Conservation (phyloP, 768 basidiomycete genomes). For the Tulasnella sp. region DNA sequence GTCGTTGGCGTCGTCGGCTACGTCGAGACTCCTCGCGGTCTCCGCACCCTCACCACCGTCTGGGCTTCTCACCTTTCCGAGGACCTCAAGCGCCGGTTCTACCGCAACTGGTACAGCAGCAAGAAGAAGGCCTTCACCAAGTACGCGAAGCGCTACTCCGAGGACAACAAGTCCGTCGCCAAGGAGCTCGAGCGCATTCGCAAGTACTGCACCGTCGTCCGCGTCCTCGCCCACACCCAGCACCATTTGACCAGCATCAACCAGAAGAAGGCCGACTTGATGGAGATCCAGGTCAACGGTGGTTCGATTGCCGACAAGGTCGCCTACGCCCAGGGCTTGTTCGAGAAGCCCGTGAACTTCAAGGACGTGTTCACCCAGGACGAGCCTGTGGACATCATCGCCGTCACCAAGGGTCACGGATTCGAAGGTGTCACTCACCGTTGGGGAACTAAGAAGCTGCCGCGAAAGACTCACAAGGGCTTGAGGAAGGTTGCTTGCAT, state of each 20-base stretch:
- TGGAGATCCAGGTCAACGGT: conserved; percentile 99
- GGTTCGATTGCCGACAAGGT: conserved; percentile 92
- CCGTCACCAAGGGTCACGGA: conserved; percentile 98
- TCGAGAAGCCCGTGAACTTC: conserved; percentile 93
- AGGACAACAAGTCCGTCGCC: conserved; percentile 84
- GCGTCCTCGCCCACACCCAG: conserved; percentile 98
- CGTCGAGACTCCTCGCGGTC: conserved; percentile 98
- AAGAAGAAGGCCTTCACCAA: conserved; percentile 99
- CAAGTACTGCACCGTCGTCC: conserved; percentile 99
- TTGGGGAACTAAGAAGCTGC: conserved; percentile 99
- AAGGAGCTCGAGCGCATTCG: conserved; percentile 98
- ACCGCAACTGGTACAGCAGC: conserved; percentile 99
- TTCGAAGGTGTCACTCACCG: conserved; percentile 99
- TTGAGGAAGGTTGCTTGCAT: conserved; percentile 99
- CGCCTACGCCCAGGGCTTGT: conserved; percentile 83
- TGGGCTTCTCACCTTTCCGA: conserved; percentile 95
- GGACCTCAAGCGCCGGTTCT: conserved; percentile 97
- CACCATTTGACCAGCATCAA: conserved; percentile 93
- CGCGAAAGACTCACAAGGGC: conserved; percentile 99
- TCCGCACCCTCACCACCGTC: conserved; percentile 96
- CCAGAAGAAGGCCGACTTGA: conserved; percentile 99
- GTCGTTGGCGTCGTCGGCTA: conserved; percentile 98
- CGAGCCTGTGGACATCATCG: conserved; percentile 92
- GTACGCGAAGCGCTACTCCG: conserved; percentile 98
- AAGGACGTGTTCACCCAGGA: conserved; percentile 86